phyloP scores from a whole-genome alignment of 495 filamentous ascomycete genomes.

The Aspergillus cavernicola region DNA sequence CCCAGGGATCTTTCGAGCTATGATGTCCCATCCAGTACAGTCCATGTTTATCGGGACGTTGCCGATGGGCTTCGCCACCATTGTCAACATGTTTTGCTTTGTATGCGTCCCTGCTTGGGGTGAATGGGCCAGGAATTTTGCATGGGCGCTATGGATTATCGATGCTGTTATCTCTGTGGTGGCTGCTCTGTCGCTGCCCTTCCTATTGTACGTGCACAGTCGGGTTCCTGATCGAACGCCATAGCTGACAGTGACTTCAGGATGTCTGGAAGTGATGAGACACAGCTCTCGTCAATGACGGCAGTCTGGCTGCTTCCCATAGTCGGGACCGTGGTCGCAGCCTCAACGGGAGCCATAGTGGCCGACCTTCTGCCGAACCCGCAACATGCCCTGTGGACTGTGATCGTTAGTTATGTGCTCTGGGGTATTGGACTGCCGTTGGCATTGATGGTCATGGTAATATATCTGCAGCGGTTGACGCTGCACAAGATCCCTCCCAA shows the following conservation, averaged over 20 bases:
- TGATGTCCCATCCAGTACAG: conserved; percentile 57
- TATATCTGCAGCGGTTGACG: conserved; percentile 59
- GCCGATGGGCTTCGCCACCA: conserved; percentile 62
- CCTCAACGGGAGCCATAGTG: conserved; percentile 53
- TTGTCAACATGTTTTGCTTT: conserved; percentile 54
- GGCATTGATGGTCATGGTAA: conserved; percentile 50
- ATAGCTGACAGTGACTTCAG: conserved; percentile 13
- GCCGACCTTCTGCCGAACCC: conserved; percentile 49
- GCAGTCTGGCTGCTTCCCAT: conserved; percentile 60
- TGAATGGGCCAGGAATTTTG: conserved; percentile 30
- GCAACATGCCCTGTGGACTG: conserved; percentile 52
- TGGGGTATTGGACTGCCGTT: conserved; percentile 59
- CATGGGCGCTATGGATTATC: conserved; percentile 58
- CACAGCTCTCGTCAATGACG: conserved; percentile 48
- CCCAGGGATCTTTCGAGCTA: conserved; percentile 50
- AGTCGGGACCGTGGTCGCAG: conserved; percentile 55
- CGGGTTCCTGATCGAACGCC: too few species aligned
- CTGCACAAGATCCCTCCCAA: conserved; percentile 53
- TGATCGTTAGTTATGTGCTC: conserved; percentile 54
- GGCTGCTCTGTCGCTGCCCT: conserved; percentile 50
- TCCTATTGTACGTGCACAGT: conserved; percentile 44
- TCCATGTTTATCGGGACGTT: conserved; percentile 59
- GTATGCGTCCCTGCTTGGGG: conserved; percentile 56
- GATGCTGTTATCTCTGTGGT: conserved; percentile 50
- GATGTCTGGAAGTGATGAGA: conserved; percentile 29